Base-by-base conservation (phyloP, 805 yeast species). In the Metschnikowia koreensis region DNA sequence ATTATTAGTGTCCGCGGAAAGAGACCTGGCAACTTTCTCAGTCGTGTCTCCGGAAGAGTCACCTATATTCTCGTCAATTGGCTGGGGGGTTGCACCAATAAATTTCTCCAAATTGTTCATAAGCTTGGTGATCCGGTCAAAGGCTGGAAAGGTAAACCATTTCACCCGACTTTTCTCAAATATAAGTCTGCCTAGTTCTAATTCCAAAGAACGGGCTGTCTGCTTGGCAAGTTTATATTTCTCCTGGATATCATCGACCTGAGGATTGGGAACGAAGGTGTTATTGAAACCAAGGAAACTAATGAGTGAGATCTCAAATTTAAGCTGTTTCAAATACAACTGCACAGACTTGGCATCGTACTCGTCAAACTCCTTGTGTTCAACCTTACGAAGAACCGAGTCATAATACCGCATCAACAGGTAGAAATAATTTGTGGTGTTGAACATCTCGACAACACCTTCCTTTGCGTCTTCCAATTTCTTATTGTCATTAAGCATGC, bases 381-480 rank as follows among this genome's bases (percentile, higher is more conserved):
- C 22, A 8, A 39, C 48, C 12, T 49, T 49, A 13, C 34, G 4
- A 16, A 44, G 9, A 10, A 49, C 15, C n/a, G 40, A 44, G 13
- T 40, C 31, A 31, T 41, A 45, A 39, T 49, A 49, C 31, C 52
- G 41, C 52, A 49, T 49, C 48, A 49, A 49, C 38, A 17, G 41
- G 42, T 49, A 49, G 38, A 22, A 49, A 41, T 49, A 49, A 7
- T 41, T 5, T 7, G 52, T 40, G 48, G 52, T 49, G 42, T 49
- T 49, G 45, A 49, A 49, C 41, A 49, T 15, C 16, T 49, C 52
- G 6, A 40, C 33, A 6, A 40, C 52, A 5, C 45, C 48, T 8
- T 26, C 8, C 15, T 13, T 6, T 15, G 36, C n/a, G 41, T 28
- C 12, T 16, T 13, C 28, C n/a, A n/a, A n/a, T n/a, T n/a, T n/a